Base-by-base conservation (phyloP, 1,284 basidiomycete genomes). In the Porogramme epimiltina region DNA sequence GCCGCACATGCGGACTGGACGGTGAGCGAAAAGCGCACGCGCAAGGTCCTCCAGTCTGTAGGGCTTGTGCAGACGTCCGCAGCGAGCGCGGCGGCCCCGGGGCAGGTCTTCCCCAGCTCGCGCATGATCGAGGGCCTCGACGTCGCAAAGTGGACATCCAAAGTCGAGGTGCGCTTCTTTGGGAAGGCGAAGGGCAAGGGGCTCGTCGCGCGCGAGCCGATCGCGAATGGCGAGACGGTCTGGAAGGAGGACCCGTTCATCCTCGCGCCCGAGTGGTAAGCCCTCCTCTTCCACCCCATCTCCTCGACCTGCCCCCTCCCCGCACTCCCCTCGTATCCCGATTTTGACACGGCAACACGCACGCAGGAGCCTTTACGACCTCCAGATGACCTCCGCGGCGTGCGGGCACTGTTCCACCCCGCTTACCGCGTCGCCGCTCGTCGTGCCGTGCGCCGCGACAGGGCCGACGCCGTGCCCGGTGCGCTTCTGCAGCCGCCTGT, bases 201-300 rank as follows among this genome's bases (percentile, higher is more conserved):
- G 0, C 73, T 95, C 25, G 80, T 95, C 1, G 89, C 91, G 1
- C 81, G 71, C 23, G 78, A 82, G 47, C 73, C 78, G 42, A 86
- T 95, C 51, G 69, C 72, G 11, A 78, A 84, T 60, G 91, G 88
- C 0, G 89, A 94, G 56, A 73, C 83, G 9, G 64, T 95, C 4
- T 95, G 93, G 89, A 87, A 85, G 54, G 93, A 95, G 66, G 85
- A 89, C 62, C 86, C 85, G 0, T 89, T 85, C 62, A 67, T 86
- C 42, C 68, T 89, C 18, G 84, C 86, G 19, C 82, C 88, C 15
- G 85, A 89, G 70, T 87, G 84, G 87, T 87, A 65, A 53, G 79
- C 64, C 11, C 19, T 19, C 23, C 8, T 25, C 19, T 9, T 36
- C 19, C 15, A n/a, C n/a, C n/a, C n/a, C n/a, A n/a, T n/a, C n/a